phyloP scores from a whole-genome alignment of 2,329 filamentous ascomycete species.

The Sporothrix phasma region DNA sequence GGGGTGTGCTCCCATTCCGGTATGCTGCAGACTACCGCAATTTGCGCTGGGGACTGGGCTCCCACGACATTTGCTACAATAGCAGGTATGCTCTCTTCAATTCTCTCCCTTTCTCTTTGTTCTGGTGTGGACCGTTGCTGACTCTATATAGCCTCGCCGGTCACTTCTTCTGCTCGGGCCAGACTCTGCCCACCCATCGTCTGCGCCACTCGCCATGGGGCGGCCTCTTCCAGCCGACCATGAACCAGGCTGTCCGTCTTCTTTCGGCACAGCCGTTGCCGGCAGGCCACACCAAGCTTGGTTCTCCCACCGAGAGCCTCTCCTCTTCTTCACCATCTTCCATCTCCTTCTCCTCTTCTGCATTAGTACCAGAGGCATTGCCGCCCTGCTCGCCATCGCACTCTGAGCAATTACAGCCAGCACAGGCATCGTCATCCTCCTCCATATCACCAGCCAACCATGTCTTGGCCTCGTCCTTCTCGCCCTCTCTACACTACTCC shows the following conservation, averaged over 20 bases:
- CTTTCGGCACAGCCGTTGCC: conserved; percentile 49
- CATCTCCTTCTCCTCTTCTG: background rate
- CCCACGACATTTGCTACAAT: conserved; percentile 91
- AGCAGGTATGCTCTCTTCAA: conserved; percentile 51
- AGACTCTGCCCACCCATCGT: conserved; percentile 84
- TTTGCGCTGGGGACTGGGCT: conserved; percentile 80
- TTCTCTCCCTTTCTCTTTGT: no score
- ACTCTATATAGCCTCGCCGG: conserved; percentile 45
- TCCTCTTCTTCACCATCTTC: background rate
- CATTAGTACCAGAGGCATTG: background rate
- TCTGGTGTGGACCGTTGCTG: background rate
- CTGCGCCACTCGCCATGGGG: conserved; percentile 66
- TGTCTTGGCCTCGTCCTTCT: conserved; percentile 2
- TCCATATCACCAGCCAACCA: background rate
- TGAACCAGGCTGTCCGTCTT: conserved; percentile 75
- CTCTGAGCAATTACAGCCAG: background rate
- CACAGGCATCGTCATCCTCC: background rate
- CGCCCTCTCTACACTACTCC: conserved; percentile 46
- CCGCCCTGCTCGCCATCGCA: background rate
- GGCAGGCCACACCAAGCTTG: conserved; percentile 8
- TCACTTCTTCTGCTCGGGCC: conserved; percentile 78
- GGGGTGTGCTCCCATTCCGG: conserved; percentile 73
- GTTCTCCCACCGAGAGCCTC: background rate
- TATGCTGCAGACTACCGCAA: conserved; percentile 65
- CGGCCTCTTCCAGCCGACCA: conserved; percentile 81